These are phyloP conservation scores for Cryomyces minteri DNA, from an alignment of 495 filamentous ascomycete genomes.

Conservation along the genomic window DNA sequence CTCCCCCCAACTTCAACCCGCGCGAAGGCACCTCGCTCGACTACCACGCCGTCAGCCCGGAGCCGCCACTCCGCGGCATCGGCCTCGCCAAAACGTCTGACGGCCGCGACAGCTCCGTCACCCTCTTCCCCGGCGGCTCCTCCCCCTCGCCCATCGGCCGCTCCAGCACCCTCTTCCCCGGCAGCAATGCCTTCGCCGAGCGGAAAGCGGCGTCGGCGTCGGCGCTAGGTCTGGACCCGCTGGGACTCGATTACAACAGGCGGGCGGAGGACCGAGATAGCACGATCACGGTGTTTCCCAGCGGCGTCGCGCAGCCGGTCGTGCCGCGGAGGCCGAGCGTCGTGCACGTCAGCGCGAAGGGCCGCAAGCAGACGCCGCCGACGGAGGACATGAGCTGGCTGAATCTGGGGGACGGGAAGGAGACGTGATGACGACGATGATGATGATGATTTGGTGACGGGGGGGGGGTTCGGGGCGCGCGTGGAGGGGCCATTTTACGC, in stretches of 20 bases:
- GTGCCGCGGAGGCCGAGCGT: conserved; percentile 7
- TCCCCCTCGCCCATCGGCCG: neutral
- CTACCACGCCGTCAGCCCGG: too few relatives aligned
- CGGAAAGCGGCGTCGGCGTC: conserved; percentile 1
- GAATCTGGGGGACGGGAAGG: conserved; percentile 3
- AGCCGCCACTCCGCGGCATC: too few relatives aligned
- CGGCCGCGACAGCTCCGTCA: neutral
- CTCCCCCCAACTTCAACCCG: conserved; percentile 8
- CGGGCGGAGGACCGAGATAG: conserved; percentile 14
- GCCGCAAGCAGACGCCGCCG: neutral
- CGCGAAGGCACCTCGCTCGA: conserved; percentile 8
- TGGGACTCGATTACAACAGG: neutral
- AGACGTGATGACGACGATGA: too few relatives aligned
- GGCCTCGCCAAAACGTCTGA: conserved; percentile 4
- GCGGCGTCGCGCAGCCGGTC: conserved; percentile 7
- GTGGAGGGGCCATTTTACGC: too few relatives aligned
- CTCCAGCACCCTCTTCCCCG: neutral
- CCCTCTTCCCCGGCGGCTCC: neutral
- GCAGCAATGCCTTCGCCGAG: neutral
- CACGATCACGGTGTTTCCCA: conserved; percentile 19
- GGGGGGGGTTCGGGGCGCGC: too few relatives aligned
- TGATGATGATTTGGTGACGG: too few relatives aligned
- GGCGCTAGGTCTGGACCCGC: conserved; percentile 3
- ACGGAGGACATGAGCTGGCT: conserved; percentile 23
- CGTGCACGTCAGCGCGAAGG: neutral